Conservation (phyloP, 169 alveolate genomes). For the Pseudocohnilembus persalinus region DNA sequence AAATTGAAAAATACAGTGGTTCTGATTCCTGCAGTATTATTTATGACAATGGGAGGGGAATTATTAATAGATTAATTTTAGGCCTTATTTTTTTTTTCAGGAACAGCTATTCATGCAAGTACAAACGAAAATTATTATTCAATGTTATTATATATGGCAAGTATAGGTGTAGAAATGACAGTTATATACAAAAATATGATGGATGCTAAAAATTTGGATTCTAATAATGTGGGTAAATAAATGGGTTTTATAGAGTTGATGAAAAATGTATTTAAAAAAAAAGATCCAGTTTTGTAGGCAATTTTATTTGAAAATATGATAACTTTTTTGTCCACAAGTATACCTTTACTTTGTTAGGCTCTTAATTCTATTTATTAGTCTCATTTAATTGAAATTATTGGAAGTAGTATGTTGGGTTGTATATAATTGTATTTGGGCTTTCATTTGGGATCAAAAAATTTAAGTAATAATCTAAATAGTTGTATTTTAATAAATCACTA, state of each 20-base stretch:
- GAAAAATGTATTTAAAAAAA: constrained; percentile 2
- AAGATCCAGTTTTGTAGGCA: constrained; percentile 15
- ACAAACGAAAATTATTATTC: not conserved
- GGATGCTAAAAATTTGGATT: constrained; percentile 10
- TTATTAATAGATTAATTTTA: not conserved
- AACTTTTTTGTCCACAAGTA: constrained; percentile 8
- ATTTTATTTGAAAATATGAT: constrained; percentile 16
- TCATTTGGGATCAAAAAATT: not conserved
- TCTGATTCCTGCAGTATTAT: constrained; percentile 10
- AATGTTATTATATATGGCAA: constrained; percentile 1
- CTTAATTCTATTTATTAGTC: not conserved
- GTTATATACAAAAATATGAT: constrained; percentile 8
- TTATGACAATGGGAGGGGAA: constrained; percentile 9
- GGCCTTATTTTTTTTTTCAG: not conserved
- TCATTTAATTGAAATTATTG: not conserved
- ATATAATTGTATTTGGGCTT: not conserved
- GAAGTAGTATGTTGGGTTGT: not conserved
- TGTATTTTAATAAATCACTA: too few species aligned
- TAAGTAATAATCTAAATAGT: not conserved
- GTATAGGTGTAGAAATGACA: constrained; percentile 19
- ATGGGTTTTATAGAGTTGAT: not conserved
- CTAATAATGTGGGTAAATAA: not conserved
- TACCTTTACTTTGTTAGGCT: not conserved
- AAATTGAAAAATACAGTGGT: constrained; percentile 12
- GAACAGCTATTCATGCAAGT: not conserved